phyloP scores from a whole-genome alignment of 2,329 filamentous ascomycete genomes.

The Verticillium dahliae region DNA sequence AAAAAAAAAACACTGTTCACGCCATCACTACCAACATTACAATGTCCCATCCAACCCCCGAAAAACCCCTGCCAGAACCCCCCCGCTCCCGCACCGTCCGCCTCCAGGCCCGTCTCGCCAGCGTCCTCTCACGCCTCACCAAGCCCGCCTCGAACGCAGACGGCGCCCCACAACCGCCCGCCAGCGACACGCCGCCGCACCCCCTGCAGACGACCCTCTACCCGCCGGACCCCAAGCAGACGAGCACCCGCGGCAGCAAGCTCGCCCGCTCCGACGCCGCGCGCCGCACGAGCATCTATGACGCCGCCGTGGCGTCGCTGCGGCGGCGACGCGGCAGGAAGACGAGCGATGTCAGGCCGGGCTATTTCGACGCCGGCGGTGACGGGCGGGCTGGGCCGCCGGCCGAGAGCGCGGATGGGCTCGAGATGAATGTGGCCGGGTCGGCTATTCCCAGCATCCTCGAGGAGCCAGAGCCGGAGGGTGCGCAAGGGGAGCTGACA shows the following conservation, averaged over 20 bases:
- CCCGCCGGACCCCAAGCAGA: not conserved
- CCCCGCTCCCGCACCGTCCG: not conserved
- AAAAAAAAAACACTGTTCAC: not conserved
- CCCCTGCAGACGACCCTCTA: not conserved
- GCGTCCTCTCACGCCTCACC: not conserved
- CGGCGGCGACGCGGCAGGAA: constrained; percentile 2
- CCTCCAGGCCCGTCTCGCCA: not conserved
- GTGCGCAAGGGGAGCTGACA: not conserved
- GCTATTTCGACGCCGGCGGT: constrained; percentile 6
- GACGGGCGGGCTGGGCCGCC: not conserved
- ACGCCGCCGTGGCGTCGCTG: not conserved
- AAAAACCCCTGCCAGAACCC: not conserved
- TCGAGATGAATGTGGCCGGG: constrained; percentile 10
- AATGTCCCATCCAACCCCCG: not conserved
- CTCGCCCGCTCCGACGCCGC: not conserved
- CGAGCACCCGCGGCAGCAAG: not conserved
- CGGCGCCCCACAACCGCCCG: not conserved
- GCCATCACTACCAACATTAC: not conserved
- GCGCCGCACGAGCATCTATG: not conserved
- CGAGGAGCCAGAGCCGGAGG: not conserved
- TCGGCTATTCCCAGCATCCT: not conserved
- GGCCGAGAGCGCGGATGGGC: not conserved
- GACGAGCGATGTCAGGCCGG: constrained; percentile 4
- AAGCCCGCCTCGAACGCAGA: too few species aligned
- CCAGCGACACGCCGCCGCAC: not conserved